Evolutionary conservation across 2,329 filamentous ascomycete species (phyloP).

Genomic region (Pseudocercospora cruenta): DNA sequence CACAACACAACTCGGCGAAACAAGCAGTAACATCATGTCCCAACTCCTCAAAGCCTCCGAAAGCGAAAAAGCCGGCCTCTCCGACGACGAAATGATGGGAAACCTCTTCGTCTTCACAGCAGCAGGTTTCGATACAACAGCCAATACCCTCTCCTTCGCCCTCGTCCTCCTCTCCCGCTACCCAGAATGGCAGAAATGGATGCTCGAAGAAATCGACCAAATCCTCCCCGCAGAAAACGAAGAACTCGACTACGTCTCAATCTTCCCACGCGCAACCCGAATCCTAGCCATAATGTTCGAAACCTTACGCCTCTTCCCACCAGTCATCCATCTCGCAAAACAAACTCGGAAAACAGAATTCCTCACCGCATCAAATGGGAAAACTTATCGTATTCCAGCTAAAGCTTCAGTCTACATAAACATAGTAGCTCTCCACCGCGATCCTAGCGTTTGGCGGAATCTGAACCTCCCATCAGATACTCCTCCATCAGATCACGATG

Average conservation of each 20-base stretch:
- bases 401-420: conserved; percentile 45
- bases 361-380: conserved; percentile 32
- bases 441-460: conserved; percentile 30
- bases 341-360: conserved; percentile 37
- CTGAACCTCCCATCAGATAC: conserved; percentile 22
- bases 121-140: conserved; percentile 56
- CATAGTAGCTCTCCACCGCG: conserved; percentile 36
- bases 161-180: conserved; percentile 52
- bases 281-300: conserved; percentile 57
- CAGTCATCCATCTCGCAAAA: conserved; percentile 44
- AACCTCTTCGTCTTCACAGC: conserved; percentile 54
- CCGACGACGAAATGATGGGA: conserved; percentile 47
- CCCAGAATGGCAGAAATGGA: conserved; percentile 57
- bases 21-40: conserved; percentile 35
- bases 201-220: conserved; percentile 53
- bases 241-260: conserved; percentile 46
- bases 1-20: conserved; percentile 11
- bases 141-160: conserved; percentile 55
- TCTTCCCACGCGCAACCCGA: conserved; percentile 51
- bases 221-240: conserved; percentile 36
- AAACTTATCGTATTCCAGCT: conserved; percentile 38
- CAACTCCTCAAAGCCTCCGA: conserved; percentile 31
- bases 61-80: conserved; percentile 31
- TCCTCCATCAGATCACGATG: conserved; percentile 32
- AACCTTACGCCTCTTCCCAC: conserved; percentile 48